Percentiles rank a stretch among this genome's conserved stretches.
These are phyloP conservation scores for Colletotrichum ledebouriae DNA, from an alignment of 2,329 filamentous ascomycete species.

Conservation along the genomic window DNA sequence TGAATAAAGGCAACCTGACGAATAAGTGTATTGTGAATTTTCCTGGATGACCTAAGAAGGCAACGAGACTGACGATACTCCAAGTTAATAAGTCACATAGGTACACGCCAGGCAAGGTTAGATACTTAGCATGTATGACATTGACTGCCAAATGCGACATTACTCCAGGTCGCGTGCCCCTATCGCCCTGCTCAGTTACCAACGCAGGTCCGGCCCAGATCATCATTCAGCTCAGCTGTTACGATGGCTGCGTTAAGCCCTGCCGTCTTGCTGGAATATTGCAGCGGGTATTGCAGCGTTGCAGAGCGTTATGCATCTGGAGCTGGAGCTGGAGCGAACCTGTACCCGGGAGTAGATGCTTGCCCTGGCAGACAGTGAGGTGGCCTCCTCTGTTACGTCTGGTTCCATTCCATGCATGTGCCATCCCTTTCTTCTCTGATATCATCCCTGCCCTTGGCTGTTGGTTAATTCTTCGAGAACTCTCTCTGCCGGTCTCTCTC, in stretches of 20 bases:
- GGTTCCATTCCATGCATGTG: slow-evolving; percentile 3
- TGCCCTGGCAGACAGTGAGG: background rate
- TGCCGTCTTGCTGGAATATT: slow-evolving; percentile 5
- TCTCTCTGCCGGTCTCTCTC: background rate
- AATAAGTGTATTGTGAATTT: background rate
- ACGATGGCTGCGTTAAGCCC: background rate
- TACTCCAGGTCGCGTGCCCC: slow-evolving; percentile 39
- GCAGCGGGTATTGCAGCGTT: slow-evolving; percentile 34
- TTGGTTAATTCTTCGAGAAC: slow-evolving; percentile 14
- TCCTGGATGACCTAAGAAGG: background rate
- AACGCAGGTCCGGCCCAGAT: slow-evolving; percentile 11
- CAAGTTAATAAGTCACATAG: background rate
- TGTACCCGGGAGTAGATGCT: too few species aligned
- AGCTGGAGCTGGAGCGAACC: slow-evolving; percentile 21
- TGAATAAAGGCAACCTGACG: background rate
- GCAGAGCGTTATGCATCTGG: slow-evolving; percentile 17
- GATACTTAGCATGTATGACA: background rate
- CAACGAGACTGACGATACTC: slow-evolving; percentile 6
- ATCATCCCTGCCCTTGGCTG: slow-evolving; percentile 30
- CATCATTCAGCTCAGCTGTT: background rate
- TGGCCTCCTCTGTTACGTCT: slow-evolving; percentile 19
- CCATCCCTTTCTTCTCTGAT: slow-evolving; percentile 25
- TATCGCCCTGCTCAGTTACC: slow-evolving; percentile 20
- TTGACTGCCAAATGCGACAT: background rate
- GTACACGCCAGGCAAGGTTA: background rate